Evolutionary conservation across 257 asterid species (phyloP).

Genomic region (Solanum appendiculatum): DNA sequence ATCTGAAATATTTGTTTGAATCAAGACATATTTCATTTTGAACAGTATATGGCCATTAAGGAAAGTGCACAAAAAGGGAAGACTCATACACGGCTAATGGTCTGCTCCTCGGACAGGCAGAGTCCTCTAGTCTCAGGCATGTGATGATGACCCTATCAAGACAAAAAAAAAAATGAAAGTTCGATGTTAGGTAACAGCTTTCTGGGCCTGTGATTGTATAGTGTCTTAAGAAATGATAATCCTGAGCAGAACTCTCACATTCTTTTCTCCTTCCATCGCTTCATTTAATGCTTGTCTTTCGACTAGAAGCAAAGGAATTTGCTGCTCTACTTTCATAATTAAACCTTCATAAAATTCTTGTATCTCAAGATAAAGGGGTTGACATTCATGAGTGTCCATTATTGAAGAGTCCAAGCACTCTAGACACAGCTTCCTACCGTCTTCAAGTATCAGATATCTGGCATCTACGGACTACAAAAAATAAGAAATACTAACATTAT

Average conservation of each 20-base stretch:
- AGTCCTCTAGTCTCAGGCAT: constrained; percentile 93
- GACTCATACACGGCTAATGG: constrained; percentile 64
- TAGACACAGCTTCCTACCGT: constrained; percentile 83
- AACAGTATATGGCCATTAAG: background rate
- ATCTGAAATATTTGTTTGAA: constrained; percentile 35
- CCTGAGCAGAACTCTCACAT: constrained; percentile 30
- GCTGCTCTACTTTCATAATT: constrained; percentile 96
- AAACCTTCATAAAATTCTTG: constrained; percentile 93
- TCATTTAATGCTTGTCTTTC: constrained; percentile 96
- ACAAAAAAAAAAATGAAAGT: background rate
- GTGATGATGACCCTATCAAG: constrained; percentile 77
- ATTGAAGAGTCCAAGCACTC: constrained; percentile 98
- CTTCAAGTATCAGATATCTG: constrained; percentile 71
- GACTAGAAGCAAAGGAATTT: constrained; percentile 85
- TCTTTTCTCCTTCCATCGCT: constrained; percentile 95
- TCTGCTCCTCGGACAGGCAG: constrained; percentile 93
- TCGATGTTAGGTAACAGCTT: background rate
- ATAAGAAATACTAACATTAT: background rate
- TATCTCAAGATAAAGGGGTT: constrained; percentile 87
- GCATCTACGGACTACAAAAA: constrained; percentile 58
- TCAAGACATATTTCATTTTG: background rate
- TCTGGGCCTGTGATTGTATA: background rate
- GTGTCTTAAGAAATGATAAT: background rate
- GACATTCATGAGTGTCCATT: constrained; percentile 97
- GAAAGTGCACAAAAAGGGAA: background rate